phyloP scores from a whole-genome alignment of 306 rosid genomes.

The Rosa chinensis region DNA sequence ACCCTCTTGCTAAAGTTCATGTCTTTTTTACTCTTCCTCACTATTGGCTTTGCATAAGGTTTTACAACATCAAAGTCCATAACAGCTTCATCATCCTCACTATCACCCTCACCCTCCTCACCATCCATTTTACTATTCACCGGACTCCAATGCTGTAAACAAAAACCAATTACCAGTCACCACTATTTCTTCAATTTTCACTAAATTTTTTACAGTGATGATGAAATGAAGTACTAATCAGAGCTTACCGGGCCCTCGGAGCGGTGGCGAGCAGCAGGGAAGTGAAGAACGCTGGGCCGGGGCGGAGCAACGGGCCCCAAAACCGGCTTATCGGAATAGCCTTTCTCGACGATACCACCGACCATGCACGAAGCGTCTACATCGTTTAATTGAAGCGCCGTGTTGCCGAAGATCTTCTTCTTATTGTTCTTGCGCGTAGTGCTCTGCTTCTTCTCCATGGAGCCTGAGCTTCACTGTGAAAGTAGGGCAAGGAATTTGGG shows the following conservation, averaged over 20 bases:
- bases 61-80: conserved; percentile 48
- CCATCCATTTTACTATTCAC: conserved; percentile 35
- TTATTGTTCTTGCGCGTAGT: conserved; percentile 11
- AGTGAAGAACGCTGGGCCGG: conserved; percentile 65
- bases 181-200: neutral
- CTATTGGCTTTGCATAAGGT: conserved; percentile 58
- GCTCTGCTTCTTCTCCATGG: conserved; percentile 54
- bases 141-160: conserved; percentile 80
- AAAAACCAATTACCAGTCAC: conserved; percentile 21
- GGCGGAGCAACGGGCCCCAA: conserved; percentile 44
- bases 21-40: conserved; percentile 60
- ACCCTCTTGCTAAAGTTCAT: conserved; percentile 66
- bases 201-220: neutral
- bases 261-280: conserved; percentile 95
- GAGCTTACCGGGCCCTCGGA: conserved; percentile 80
- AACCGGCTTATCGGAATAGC: conserved; percentile 41
- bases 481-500: conserved; percentile 18
- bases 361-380: conserved; percentile 42
- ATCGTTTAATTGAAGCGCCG: conserved; percentile 41
- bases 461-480: neutral
- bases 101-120: conserved; percentile 28
- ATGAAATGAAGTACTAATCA: neutral
- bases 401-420: conserved; percentile 33
- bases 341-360: conserved; percentile 86
- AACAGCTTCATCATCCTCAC: conserved; percentile 24